phyloP scores from a whole-genome alignment of 164 flowering plant species.

The Stephania yunnanensis region DNA sequence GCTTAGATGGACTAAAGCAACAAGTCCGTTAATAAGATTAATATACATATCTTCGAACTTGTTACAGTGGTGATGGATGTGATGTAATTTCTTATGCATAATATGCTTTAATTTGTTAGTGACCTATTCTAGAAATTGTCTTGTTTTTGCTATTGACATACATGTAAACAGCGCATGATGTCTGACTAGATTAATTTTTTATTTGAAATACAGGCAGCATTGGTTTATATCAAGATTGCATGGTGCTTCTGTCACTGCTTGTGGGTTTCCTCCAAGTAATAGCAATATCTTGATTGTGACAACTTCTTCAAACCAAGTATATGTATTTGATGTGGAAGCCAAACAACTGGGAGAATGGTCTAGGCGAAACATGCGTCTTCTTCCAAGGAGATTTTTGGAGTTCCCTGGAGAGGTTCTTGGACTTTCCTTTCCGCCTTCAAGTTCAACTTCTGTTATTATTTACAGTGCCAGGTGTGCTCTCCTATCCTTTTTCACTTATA shows the following conservation, averaged over 20 bases:
- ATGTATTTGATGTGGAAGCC: slow-evolving; percentile 84
- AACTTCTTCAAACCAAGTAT: slow-evolving; percentile 84
- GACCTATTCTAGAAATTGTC: neutral
- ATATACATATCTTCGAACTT: too few species aligned
- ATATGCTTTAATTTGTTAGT: neutral
- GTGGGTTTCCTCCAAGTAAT: slow-evolving; percentile 73
- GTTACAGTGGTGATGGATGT: neutral
- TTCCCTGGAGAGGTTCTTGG: slow-evolving; percentile 96
- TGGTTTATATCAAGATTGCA: slow-evolving; percentile 92
- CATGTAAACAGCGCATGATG: neutral
- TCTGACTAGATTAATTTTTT: neutral
- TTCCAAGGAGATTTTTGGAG: slow-evolving; percentile 79
- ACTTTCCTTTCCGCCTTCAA: slow-evolving; percentile 65
- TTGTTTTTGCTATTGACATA: neutral
- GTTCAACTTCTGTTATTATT: slow-evolving; percentile 58
- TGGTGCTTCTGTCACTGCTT: slow-evolving; percentile 93
- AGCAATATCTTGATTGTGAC: slow-evolving; percentile 70
- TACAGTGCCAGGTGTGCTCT: slow-evolving; percentile 78
- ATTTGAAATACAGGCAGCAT: slow-evolving; percentile 66
- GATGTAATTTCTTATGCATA: neutral
- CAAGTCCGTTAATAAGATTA: too few species aligned
- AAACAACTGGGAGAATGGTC: slow-evolving; percentile 90
- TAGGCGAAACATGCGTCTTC: slow-evolving; percentile 40
- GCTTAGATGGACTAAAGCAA: too few species aligned
- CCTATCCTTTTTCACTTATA: neutral